These are phyloP conservation scores for Boeremia exigua DNA, from an alignment of 2,329 filamentous ascomycete genomes.

Conservation along the genomic window DNA sequence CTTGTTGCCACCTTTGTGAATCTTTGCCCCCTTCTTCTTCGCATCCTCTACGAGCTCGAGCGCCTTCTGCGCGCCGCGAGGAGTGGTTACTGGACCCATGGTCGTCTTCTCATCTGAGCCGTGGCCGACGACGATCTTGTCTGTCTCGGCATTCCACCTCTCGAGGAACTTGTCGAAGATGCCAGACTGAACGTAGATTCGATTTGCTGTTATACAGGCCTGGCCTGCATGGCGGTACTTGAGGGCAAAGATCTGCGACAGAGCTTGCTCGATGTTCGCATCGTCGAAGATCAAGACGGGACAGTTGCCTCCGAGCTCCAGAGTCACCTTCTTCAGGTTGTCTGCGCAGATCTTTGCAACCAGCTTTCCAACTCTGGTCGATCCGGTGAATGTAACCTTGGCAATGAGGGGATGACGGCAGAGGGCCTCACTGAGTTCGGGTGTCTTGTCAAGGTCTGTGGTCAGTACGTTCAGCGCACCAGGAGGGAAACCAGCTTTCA, in stretches of 20 bases:
- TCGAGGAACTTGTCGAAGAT: conserved; percentile 68
- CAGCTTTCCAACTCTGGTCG: conserved; percentile 67
- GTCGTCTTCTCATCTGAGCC: conserved; percentile 63
- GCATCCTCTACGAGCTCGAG: conserved; percentile 69
- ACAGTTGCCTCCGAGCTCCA: conserved; percentile 70
- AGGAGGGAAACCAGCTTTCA: conserved; percentile 57
- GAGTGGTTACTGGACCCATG: conserved; percentile 66
- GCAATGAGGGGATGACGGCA: conserved; percentile 65
- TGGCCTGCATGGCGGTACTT: conserved; percentile 68
- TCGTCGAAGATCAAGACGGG: conserved; percentile 70
- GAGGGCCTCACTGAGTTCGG: conserved; percentile 59
- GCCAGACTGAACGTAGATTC: conserved; percentile 68
- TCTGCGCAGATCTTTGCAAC: conserved; percentile 65
- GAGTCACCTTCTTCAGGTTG: conserved; percentile 68
- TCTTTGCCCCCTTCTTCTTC: conserved; percentile 64
- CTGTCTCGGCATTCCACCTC: conserved; percentile 59
- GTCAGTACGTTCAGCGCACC: conserved; percentile 68
- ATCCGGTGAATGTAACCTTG: conserved; percentile 66
- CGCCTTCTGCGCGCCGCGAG: conserved; percentile 63
- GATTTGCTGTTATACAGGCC: conserved; percentile 69
- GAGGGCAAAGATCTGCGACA: conserved; percentile 53
- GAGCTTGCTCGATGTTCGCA: conserved; percentile 65
- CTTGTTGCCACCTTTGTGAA: conserved; percentile 66
- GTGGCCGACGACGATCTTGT: conserved; percentile 66
- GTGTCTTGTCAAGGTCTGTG: conserved; percentile 63